phyloP scores from a whole-genome alignment of 257 asterid species.

The Ocimum tenuiflorum region DNA sequence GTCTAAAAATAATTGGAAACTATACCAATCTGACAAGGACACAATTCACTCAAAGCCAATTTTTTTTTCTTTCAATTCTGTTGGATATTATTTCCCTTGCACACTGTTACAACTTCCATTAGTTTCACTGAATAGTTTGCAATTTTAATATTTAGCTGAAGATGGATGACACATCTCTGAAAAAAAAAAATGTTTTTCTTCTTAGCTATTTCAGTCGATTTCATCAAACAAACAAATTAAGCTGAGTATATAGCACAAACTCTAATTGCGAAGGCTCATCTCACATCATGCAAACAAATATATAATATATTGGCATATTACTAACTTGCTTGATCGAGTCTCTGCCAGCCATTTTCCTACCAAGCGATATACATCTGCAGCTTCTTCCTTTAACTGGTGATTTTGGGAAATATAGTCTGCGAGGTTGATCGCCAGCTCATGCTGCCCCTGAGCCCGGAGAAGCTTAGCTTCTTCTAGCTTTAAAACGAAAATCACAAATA shows the following conservation, averaged over 20 bases:
- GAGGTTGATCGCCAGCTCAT: slow-evolving; percentile 90
- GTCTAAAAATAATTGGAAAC: slow-evolving; percentile 1
- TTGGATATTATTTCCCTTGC: too few relatives aligned
- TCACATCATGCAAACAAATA: neutral
- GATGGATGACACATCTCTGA: neutral
- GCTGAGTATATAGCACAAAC: neutral
- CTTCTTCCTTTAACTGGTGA: slow-evolving; percentile 44
- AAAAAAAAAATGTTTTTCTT: neutral
- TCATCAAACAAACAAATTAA: neutral
- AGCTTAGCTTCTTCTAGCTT: slow-evolving; percentile 98
- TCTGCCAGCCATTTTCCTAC: slow-evolving; percentile 98
- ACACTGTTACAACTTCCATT: too few relatives aligned
- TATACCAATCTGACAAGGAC: too few relatives aligned
- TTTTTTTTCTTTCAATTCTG: too few relatives aligned
- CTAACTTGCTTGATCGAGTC: slow-evolving; percentile 94
- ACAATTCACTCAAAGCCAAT: slow-evolving; percentile 2
- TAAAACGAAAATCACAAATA: slow-evolving; percentile 14
- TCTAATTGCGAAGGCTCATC: neutral
- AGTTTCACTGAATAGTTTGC: too few relatives aligned
- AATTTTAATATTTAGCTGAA: too few relatives aligned
- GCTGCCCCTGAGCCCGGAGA: slow-evolving; percentile 95
- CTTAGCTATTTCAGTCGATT: slow-evolving; percentile 3
- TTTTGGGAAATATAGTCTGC: slow-evolving; percentile 75
- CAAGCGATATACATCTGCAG: slow-evolving; percentile 80
- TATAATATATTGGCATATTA: slow-evolving; percentile 18